Conservation (phyloP, 2,329 filamentous ascomycete genomes). For the Akanthomyces lecanii region DNA sequence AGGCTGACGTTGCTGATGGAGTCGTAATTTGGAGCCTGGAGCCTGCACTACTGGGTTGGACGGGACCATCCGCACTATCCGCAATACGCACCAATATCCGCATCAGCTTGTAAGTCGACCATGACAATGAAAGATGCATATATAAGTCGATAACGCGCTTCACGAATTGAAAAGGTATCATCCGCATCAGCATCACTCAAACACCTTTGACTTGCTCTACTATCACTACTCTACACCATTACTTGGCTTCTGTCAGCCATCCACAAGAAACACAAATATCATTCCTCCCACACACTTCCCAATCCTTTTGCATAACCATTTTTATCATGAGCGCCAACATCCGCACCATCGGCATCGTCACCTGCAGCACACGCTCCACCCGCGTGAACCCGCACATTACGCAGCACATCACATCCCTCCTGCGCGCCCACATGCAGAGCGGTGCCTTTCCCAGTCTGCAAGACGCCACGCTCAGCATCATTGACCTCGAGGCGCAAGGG, state of each 20-base stretch:
- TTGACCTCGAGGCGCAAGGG: slow-evolving; percentile 36
- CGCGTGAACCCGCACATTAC: slow-evolving; percentile 34
- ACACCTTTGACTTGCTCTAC: background rate
- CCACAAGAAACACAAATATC: background rate
- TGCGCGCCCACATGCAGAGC: slow-evolving; percentile 14
- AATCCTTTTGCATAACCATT: background rate
- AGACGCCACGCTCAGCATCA: slow-evolving; percentile 24
- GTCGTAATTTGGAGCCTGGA: too few species aligned
- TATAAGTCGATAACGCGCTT: background rate
- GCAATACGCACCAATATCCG: slow-evolving; percentile 11
- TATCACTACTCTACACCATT: too few species aligned
- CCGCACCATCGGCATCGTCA: slow-evolving; percentile 32
- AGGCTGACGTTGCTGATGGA: too few species aligned
- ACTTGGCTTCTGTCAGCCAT: too few species aligned
- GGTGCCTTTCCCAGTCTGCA: background rate
- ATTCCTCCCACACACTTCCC: background rate
- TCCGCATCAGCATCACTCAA: background rate
- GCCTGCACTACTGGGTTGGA: background rate
- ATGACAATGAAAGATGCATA: background rate
- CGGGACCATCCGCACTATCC: slow-evolving; percentile 12
- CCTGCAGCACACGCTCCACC: slow-evolving; percentile 31
- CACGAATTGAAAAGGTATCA: background rate
- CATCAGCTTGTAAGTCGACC: slow-evolving; percentile 2
- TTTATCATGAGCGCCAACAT: slow-evolving; percentile 5
- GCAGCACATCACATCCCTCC: slow-evolving; percentile 27